A percentile compares a stretch with the other conserved stretches of the same genome.
These are phyloP conservation scores for Pythium apleroticum DNA, from an alignment of 352 stramenopile genomes.

Conservation along the genomic window DNA sequence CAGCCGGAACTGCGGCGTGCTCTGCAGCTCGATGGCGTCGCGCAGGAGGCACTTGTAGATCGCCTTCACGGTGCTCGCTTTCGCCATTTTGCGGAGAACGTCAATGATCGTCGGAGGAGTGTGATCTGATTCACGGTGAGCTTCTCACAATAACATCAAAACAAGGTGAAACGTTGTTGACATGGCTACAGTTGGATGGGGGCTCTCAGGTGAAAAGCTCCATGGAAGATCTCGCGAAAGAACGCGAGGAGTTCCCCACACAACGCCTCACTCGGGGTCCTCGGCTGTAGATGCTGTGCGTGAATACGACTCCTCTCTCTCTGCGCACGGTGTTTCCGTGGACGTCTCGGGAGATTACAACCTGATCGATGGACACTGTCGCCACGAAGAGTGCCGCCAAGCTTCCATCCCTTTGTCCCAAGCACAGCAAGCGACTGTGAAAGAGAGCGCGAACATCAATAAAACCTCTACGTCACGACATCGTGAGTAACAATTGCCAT, in stretches of 20 bases:
- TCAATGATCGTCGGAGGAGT: not conserved
- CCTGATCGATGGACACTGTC: not conserved
- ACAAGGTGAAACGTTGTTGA: not conserved
- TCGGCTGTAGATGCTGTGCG: no score
- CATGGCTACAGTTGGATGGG: not conserved
- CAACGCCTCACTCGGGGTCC: not conserved
- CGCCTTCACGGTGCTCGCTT: conserved; percentile 39
- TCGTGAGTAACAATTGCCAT: not conserved
- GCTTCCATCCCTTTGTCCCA: not conserved
- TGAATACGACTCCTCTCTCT: no score
- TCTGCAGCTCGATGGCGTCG: conserved; percentile 52
- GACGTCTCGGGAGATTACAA: not conserved
- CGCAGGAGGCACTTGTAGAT: conserved; percentile 74
- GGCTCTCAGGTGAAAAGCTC: not conserved
- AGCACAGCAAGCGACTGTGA: not conserved
- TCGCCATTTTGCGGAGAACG: conserved; percentile 30
- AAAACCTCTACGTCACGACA: not conserved
- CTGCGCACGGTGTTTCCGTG: not conserved
- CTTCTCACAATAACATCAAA: no score
- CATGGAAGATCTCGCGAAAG: not conserved
- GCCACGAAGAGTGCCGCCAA: not conserved
- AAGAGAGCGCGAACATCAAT: not conserved
- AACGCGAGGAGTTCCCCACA: not conserved
- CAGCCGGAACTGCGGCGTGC: conserved; percentile 59
- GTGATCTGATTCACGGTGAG: no score